Evolutionary conservation across 441 rosid genomes (phyloP), one percentile per base, ranked within the genome.

Genomic region (Erodium moschatum): DNA sequence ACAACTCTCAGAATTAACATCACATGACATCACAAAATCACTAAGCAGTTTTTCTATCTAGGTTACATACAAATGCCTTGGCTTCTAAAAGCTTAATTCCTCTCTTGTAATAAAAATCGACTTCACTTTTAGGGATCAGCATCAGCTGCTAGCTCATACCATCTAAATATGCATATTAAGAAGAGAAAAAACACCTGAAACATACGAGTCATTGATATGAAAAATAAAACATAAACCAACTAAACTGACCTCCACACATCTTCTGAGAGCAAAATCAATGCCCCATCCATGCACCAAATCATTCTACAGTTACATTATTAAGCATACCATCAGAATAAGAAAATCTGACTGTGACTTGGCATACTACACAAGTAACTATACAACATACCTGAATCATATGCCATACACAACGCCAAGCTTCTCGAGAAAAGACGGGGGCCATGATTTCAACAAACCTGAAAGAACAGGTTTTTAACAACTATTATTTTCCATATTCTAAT

Each of bases 351-450:
- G 62, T 1, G 69, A 66, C 20, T 68, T 38, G 21, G 31, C 50
- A 58, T 27, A 68, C 62, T 62, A 27, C 38, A 29, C 16, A 69
- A 73, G 9, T 44, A 44, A 10, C 12, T 0, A 44, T 44, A 11
- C 12, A 44, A 44, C 50, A 44, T 35, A 88, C 98, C 92, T 90
- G 97, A 82, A 92, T 83, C 94, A 92, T 84, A 80, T 90, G 84
- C 97, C 98, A 92, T 50, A 87, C 94, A 73, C 98, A 92, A 31
- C 92, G 89, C 98, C 98, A 92, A 72, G 97, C 93, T 73, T 88
- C 89, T 42, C 78, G 82, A 62, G 97, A 89, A 79, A 92, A 90
- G 44, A 92, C 98, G 21, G 98, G 98, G 5, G 97, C 98, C 98
- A 90, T 92, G 72, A 92, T 92, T 83, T 90, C 98, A 76, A 92